These are phyloP conservation scores for Raffaelea ambrosiae DNA, from an alignment of 2,329 filamentous ascomycete species.

Conservation along the genomic window DNA sequence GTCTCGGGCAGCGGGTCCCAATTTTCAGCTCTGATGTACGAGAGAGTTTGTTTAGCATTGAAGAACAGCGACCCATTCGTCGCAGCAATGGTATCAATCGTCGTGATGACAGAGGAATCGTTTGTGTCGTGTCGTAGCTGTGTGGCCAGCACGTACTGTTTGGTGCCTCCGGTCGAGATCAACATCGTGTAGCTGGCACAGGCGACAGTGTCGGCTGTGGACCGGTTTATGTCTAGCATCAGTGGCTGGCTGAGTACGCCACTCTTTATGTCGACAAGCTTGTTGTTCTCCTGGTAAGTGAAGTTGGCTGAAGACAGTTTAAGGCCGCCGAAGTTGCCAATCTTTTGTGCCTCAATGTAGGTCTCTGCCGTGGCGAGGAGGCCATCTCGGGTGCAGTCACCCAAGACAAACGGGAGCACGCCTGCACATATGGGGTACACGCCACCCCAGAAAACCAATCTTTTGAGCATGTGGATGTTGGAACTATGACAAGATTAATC, in stretches of 20 bases:
- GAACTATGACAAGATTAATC: no score
- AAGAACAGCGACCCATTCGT: slow-evolving; percentile 28
- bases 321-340: slow-evolving; percentile 14
- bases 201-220: slow-evolving; percentile 21
- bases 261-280: slow-evolving; percentile 10
- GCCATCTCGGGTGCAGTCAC: slow-evolving; percentile 18
- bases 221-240: slow-evolving; percentile 14
- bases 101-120: slow-evolving; percentile 17
- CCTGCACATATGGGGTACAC: not conserved
- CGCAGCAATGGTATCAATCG: slow-evolving; percentile 25
- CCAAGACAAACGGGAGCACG: slow-evolving; percentile 1
- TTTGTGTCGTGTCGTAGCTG: slow-evolving; percentile 22
- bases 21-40: slow-evolving; percentile 21
- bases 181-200: slow-evolving; percentile 29
- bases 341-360: slow-evolving; percentile 17
- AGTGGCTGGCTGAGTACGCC: slow-evolving; percentile 11
- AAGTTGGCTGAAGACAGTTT: slow-evolving; percentile 13
- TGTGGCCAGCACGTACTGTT: slow-evolving; percentile 25
- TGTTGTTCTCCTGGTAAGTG: slow-evolving; percentile 20
- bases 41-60: slow-evolving; percentile 23
- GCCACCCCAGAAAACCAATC: no score
- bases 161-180: slow-evolving; percentile 21
- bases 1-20: slow-evolving; percentile 19
- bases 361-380: slow-evolving; percentile 16
- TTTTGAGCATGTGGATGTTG: no score